Conservation (phyloP, 257 asterid species). For the Handroanthus guayacan region DNA sequence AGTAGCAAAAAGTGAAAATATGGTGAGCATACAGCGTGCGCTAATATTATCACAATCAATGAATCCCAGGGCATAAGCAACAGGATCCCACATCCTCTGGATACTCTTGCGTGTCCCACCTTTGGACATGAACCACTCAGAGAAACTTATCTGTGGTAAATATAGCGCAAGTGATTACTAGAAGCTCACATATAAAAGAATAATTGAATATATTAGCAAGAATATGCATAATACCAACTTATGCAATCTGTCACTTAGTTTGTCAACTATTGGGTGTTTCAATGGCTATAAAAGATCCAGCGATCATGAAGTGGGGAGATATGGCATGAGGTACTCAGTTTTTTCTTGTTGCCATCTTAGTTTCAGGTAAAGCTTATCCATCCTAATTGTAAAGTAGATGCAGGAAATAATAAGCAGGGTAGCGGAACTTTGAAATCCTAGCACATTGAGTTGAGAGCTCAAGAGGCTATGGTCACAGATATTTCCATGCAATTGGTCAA, state of each 20-base stretch:
- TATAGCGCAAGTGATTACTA: slow-evolving; percentile 27
- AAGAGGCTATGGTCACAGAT: not conserved
- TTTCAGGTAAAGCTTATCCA: not conserved
- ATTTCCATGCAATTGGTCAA: not conserved
- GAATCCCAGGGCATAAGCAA: slow-evolving; percentile 99
- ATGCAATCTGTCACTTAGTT: slow-evolving; percentile 11
- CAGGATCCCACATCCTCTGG: slow-evolving; percentile 99
- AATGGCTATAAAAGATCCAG: not conserved
- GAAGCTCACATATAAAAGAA: slow-evolving; percentile 28
- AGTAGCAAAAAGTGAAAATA: slow-evolving; percentile 94
- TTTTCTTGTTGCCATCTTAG: not conserved
- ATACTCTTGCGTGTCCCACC: slow-evolving; percentile 96
- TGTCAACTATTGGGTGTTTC: slow-evolving; percentile 21
- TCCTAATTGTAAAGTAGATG: not conserved
- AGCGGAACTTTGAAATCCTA: not conserved
- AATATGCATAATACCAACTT: slow-evolving; percentile 26
- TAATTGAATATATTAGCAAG: not conserved
- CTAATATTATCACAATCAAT: slow-evolving; percentile 97
- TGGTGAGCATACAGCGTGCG: slow-evolving; percentile 99
- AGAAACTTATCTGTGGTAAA: slow-evolving; percentile 83
- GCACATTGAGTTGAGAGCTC: slow-evolving; percentile 3
- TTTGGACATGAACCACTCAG: slow-evolving; percentile 95
- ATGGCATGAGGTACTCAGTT: not conserved
- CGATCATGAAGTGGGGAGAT: slow-evolving; percentile 12
- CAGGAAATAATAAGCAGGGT: not conserved